Evolutionary conservation across 306 rosid genomes (phyloP).

Genomic region (Castanea mollissima): DNA sequence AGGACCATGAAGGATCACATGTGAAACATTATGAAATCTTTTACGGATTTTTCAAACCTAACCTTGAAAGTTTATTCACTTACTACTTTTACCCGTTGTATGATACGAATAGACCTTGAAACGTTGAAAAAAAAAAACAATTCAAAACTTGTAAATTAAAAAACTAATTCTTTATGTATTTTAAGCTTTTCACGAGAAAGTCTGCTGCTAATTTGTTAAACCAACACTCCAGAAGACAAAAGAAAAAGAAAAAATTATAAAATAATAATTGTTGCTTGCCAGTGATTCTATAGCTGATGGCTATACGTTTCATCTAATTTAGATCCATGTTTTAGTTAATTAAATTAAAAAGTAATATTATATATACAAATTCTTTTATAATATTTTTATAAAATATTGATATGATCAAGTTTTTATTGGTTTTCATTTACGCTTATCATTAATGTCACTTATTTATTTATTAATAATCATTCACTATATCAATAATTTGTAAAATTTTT

Average conservation of each 20-base stretch:
- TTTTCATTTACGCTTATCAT: too few relatives aligned
- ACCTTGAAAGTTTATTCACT: not conserved
- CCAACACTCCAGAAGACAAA: not conserved
- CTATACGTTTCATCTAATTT: not conserved
- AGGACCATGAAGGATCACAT: not conserved
- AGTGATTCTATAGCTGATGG: not conserved
- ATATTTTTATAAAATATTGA: too few relatives aligned
- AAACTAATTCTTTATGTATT: not conserved
- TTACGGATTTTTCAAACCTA: not conserved
- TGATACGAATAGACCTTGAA: too few relatives aligned
- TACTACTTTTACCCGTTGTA: not conserved
- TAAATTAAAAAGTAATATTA: too few relatives aligned
- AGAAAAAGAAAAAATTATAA: too few relatives aligned
- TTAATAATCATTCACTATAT: too few relatives aligned
- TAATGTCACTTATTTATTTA: too few relatives aligned
- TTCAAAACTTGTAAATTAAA: not conserved
- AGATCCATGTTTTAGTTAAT: not conserved
- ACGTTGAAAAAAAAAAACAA: not conserved
- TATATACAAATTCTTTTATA: too few relatives aligned
- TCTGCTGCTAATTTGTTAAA: not conserved
- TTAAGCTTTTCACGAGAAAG: not conserved
- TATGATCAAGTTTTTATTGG: too few relatives aligned
- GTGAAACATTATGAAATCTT: not conserved
- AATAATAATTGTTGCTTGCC: not conserved
- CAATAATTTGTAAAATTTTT: too few relatives aligned